Conservation (phyloP, 352 stramenopile species). For the Elongisporangium prolatum region DNA sequence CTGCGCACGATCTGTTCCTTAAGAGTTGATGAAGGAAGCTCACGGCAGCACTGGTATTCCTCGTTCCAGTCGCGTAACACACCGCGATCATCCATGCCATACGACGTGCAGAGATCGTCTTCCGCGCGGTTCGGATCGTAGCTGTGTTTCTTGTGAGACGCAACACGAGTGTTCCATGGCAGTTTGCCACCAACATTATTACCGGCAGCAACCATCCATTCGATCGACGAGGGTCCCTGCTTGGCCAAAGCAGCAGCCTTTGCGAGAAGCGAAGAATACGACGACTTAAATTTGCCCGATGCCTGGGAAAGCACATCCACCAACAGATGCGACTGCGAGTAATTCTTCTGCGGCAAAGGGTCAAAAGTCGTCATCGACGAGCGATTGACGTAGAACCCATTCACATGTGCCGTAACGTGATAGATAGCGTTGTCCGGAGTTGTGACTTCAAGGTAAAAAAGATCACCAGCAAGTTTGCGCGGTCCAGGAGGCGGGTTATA, state of each 20-base stretch:
- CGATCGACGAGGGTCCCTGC: constrained; percentile 75
- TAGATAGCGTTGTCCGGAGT: constrained; percentile 65
- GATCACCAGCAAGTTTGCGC: constrained; percentile 89
- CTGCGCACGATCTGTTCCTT: constrained; percentile 90
- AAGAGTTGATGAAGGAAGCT: constrained; percentile 71
- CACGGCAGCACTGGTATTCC: constrained; percentile 92
- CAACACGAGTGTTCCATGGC: constrained; percentile 69
- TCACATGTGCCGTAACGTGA: constrained; percentile 87
- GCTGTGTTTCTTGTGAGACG: constrained; percentile 34
- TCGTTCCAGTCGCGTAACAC: constrained; percentile 96
- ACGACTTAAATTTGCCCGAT: constrained; percentile 67
- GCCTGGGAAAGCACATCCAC: constrained; percentile 70
- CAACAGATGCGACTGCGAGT: constrained; percentile 56
- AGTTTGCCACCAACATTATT: constrained; percentile 72
- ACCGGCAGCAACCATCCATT: constrained; percentile 81
- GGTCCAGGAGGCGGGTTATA: constrained; percentile 93
- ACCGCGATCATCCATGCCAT: constrained; percentile 91
- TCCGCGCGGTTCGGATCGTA: constrained; percentile 87
- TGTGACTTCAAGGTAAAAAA: constrained; percentile 92
- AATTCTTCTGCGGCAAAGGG: constrained; percentile 51
- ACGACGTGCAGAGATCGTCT: constrained; percentile 86
- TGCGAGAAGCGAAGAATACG: constrained; percentile 74
- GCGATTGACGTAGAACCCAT: constrained; percentile 94
- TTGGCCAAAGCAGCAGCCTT: constrained; percentile 71
- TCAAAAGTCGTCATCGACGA: constrained; percentile 78